A percentile compares a stretch with the other conserved stretches of the same genome.
Evolutionary conservation across 345 rosid species (phyloP).

Genomic region (Populus nigra): DNA sequence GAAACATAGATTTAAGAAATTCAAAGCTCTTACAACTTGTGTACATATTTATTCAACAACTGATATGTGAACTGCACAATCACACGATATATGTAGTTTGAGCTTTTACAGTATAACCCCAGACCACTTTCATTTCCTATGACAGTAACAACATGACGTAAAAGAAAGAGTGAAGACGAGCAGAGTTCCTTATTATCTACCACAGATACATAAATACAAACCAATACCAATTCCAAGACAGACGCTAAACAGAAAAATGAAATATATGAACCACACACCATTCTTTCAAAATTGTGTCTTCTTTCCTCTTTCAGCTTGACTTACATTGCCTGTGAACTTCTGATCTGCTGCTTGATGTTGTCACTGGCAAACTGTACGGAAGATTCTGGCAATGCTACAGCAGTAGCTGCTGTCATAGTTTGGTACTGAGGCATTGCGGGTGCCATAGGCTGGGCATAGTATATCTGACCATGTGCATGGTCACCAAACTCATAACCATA

Average conservation of each 20-base stretch:
- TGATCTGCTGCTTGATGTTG: conserved; percentile 57
- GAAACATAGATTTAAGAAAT: background rate
- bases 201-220: conserved; percentile 60
- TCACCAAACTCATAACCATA: conserved; percentile 64
- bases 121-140: conserved; percentile 39
- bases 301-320: conserved; percentile 8
- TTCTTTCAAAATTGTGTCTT: conserved; percentile 70
- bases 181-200: conserved; percentile 57
- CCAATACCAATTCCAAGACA: conserved; percentile 48
- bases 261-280: conserved; percentile 44
- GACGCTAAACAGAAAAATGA: conserved; percentile 28
- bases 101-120: conserved; percentile 58
- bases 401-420: conserved; percentile 57
- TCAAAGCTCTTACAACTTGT: conserved; percentile 9
- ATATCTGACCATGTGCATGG: conserved; percentile 66
- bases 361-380: conserved; percentile 52
- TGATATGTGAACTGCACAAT: conserved; percentile 40
- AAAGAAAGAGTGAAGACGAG: conserved; percentile 28
- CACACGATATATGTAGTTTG: conserved; percentile 27
- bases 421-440: conserved; percentile 77
- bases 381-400: conserved; percentile 50
- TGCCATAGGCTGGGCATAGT: conserved; percentile 73
- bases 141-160: conserved; percentile 36
- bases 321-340: conserved; percentile 52
- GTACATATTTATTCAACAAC: conserved; percentile 28